Evolutionary conservation across 495 filamentous ascomycete species (phyloP).

Genomic region (Penicillium coprophilum): DNA sequence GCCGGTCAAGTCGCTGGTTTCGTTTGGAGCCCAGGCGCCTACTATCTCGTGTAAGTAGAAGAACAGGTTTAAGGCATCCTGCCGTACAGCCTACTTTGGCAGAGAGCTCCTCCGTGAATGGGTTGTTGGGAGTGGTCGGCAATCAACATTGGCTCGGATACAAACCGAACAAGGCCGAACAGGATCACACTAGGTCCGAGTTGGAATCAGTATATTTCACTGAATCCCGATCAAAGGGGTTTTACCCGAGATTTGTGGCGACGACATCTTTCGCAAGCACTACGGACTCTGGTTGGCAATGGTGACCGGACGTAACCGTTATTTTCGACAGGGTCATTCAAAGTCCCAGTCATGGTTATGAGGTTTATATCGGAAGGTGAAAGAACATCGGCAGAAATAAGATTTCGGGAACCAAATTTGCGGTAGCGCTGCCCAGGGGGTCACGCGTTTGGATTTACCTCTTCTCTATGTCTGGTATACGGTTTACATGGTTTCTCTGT

Average conservation of each 20-base stretch:
- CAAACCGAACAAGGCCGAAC: conserved; percentile 34
- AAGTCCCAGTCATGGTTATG: neutral
- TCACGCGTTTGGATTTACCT: too few species aligned
- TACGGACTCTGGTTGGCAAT: conserved; percentile 33
- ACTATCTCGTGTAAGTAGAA: neutral
- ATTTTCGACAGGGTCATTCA: neutral
- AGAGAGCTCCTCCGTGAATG: conserved; percentile 4
- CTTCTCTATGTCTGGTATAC: too few species aligned
- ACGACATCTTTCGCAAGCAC: conserved; percentile 34
- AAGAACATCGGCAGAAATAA: neutral
- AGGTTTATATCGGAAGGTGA: neutral
- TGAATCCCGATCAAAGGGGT: neutral
- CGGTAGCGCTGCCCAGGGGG: too few species aligned
- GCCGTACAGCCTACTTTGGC: conserved; percentile 10
- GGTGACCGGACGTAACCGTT: neutral
- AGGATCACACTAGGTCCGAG: conserved; percentile 26
- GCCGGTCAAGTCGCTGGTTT: neutral
- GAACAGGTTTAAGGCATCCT: neutral
- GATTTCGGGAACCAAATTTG: neutral
- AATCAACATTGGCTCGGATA: conserved; percentile 27
- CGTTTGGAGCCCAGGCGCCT: neutral
- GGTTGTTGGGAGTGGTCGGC: conserved; percentile 12
- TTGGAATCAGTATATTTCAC: neutral
- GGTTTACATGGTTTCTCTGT: too few species aligned
- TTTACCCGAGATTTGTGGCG: conserved; percentile 31